phyloP scores from a whole-genome alignment of 2,329 filamentous ascomycete species.

The Colletotrichum scovillei region DNA sequence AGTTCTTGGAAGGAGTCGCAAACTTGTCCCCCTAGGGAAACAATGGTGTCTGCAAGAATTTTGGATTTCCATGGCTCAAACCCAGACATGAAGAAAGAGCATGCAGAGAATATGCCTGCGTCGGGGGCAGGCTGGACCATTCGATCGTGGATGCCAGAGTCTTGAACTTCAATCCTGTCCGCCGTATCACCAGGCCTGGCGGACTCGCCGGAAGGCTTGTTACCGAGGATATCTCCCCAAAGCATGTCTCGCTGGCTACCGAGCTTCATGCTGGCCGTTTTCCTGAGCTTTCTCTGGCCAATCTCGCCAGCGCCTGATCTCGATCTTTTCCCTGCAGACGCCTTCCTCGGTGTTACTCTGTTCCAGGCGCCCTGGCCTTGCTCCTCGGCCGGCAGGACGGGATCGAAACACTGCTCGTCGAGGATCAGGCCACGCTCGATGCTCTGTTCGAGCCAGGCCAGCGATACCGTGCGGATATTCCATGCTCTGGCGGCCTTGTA shows the following conservation, averaged over 20 bases:
- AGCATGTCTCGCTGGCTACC: conserved; percentile 82
- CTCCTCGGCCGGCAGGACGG: conserved; percentile 73
- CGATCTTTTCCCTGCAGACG: conserved; percentile 67
- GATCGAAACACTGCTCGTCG: conserved; percentile 88
- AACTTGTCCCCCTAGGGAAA: conserved; percentile 59
- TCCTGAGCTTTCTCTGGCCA: conserved; percentile 83
- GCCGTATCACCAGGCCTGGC: conserved; percentile 10
- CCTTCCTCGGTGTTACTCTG: conserved; percentile 58
- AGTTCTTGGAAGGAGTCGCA: conserved; percentile 56
- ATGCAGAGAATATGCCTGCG: conserved; percentile 63
- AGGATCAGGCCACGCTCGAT: conserved; percentile 89
- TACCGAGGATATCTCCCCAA: conserved; percentile 89
- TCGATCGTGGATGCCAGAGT: conserved; percentile 45
- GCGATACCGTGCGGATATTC: conserved; percentile 81
- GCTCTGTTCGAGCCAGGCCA: conserved; percentile 89
- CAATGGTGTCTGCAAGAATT: conserved; percentile 59
- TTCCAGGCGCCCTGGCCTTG: conserved; percentile 85
- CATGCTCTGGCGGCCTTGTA: conserved; percentile 89
- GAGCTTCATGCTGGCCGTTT: conserved; percentile 87
- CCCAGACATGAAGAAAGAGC: conserved; percentile 69
- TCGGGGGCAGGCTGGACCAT: conserved; percentile 37
- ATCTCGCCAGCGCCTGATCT: conserved; percentile 65
- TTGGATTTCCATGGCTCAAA: conserved; percentile 65
- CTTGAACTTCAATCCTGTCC: conserved; percentile 39
- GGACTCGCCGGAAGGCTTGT: conserved; percentile 25